phyloP scores from a whole-genome alignment of 176 grass and related monocot genomes.

The Triticum timopheevii region DNA sequence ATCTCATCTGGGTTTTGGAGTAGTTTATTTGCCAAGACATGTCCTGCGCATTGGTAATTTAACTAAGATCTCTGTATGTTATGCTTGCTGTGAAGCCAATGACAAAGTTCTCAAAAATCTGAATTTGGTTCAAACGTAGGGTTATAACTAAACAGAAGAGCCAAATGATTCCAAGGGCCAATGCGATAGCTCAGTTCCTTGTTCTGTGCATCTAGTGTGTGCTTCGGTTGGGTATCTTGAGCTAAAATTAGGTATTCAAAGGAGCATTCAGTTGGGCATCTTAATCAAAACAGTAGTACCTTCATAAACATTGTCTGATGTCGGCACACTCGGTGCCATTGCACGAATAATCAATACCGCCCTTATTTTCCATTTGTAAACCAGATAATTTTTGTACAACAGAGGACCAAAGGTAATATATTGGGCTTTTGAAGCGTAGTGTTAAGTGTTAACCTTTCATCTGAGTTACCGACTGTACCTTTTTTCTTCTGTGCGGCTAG shows the following conservation, averaged over 20 bases:
- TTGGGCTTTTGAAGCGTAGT: not conserved
- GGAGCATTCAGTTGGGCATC: no score
- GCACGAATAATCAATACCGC: not conserved
- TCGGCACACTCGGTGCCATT: not conserved
- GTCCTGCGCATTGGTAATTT: not conserved
- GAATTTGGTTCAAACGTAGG: slow-evolving; percentile 1
- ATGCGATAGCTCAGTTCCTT: slow-evolving; percentile 9
- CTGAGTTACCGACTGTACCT: not conserved
- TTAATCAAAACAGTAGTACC: not conserved
- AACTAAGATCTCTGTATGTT: slow-evolving; percentile 21
- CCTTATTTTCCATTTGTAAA: not conserved
- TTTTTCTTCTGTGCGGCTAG: no score
- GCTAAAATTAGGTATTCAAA: not conserved
- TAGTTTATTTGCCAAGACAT: not conserved
- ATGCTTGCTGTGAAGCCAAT: not conserved
- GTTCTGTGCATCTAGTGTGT: slow-evolving; percentile 6
- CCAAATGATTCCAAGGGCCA: slow-evolving; percentile 35
- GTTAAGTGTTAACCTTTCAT: not conserved
- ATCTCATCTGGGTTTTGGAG: slow-evolving; percentile 20
- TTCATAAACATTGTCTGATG: not conserved
- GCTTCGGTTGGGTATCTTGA: slow-evolving; percentile 23
- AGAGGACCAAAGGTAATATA: not conserved
- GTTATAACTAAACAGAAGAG: slow-evolving; percentile 26
- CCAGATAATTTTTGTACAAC: not conserved
- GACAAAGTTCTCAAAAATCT: slow-evolving; percentile 10